phyloP scores from a whole-genome alignment of 257 asterid species.

The Verbascum thapsus region DNA sequence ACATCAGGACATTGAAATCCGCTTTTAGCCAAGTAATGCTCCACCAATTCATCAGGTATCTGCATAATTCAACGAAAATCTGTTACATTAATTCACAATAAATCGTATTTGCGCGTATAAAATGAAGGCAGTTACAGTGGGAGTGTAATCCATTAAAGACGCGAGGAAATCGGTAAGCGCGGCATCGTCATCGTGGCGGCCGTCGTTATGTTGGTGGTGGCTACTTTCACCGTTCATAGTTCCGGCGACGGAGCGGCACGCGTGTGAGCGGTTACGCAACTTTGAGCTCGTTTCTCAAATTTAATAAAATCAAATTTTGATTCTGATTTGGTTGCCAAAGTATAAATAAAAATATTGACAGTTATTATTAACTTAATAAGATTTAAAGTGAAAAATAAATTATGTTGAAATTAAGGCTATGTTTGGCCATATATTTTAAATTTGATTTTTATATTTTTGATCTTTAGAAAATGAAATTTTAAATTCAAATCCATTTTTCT shows the following conservation, averaged over 20 bases:
- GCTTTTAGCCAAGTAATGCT: slow-evolving; percentile 90
- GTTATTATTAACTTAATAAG: too few species aligned
- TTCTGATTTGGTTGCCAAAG: too few species aligned
- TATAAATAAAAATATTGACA: too few species aligned
- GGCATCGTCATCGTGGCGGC: slow-evolving; percentile 85
- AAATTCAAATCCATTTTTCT: too few species aligned
- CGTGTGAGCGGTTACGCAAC: too few species aligned
- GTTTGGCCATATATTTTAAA: too few species aligned
- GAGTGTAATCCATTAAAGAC: slow-evolving; percentile 88
- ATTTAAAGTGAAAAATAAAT: too few species aligned
- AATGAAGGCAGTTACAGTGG: slow-evolving; percentile 54
- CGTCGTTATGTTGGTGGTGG: slow-evolving; percentile 65
- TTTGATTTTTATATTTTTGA: too few species aligned
- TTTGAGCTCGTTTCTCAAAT: too few species aligned
- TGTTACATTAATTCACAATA: neutral
- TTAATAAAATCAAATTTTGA: too few species aligned
- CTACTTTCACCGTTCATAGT: slow-evolving; percentile 63
- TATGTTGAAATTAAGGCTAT: too few species aligned
- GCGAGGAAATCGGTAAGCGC: slow-evolving; percentile 85
- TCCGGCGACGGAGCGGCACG: neutral
- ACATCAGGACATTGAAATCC: slow-evolving; percentile 98
- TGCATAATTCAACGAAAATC: slow-evolving; percentile 32
- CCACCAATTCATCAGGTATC: slow-evolving; percentile 99
- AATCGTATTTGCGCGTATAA: neutral
- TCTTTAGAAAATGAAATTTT: too few species aligned